Base-by-base conservation (phyloP, 352 stramenopile species). In the Globisporangium solare region DNA sequence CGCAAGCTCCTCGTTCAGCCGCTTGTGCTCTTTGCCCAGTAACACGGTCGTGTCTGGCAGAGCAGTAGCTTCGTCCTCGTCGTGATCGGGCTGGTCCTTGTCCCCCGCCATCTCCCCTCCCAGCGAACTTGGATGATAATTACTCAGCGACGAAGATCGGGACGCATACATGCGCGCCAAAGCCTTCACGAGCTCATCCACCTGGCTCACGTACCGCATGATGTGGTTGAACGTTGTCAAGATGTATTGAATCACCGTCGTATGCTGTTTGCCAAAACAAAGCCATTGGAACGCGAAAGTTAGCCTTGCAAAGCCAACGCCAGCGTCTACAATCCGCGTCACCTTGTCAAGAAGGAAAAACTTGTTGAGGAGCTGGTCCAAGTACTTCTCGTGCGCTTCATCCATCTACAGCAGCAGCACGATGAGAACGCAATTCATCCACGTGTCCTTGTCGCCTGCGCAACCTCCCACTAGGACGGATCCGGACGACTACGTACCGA, bases 341-440 rank as follows among this genome's bases (percentile, higher is more conserved):
- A 92, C 82, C 76, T 89, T 93, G 13, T 86, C 71, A 11, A 83
- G 51, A 22, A 89, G 63, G 56, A 93, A 91, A 50, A 88, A 91
- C 10, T 69, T 68, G 39, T 83, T 83, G 3, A 89, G 58, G 42
- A 93, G 60, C 32, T 73, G 56, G 18, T 89, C 71, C 17, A 93
- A 60, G 56, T 87, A 88, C 47, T 68, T 27, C 52, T 89, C 76
- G 21, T 91, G 79, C 1, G 65, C 71, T 18, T 56, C 51, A 56
- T 90, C 70, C 65, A 93, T 89, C 68, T 91, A 51, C 6, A 39
- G 35, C n/a, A 66, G 48, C 21, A 18, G 49, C 13, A 15, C n/a
- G 11, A 42, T 42, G 20, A 35, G 24, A 35, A 49, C 32, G 7
- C 24, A 60, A 70, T 53, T 17, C 24, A 18, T n/a, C n/a, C 65